These are phyloP conservation scores for Smittium culicis DNA, from an alignment of 371 early-diverging fungal genomes.

Conservation along the genomic window DNA sequence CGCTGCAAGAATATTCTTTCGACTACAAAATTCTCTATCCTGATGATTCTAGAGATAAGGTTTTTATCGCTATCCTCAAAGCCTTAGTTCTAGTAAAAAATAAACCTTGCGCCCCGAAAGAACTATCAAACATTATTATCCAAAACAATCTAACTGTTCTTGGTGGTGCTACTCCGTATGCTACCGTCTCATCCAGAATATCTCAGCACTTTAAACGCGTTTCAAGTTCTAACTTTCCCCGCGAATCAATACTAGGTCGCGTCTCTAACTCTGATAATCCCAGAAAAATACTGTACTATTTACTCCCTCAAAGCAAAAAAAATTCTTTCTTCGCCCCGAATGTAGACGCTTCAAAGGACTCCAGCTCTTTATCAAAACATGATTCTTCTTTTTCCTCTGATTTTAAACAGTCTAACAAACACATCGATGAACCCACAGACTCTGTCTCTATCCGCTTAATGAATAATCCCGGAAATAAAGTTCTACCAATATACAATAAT, in stretches of 20 bases:
- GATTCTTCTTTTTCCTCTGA: not conserved
- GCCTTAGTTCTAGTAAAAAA: conserved; percentile 56
- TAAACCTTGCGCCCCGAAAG: conserved; percentile 64
- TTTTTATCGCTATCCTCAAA: conserved; percentile 64
- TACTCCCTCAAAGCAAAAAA: conserved; percentile 37
- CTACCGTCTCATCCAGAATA: conserved; percentile 72
- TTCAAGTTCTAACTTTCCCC: conserved; percentile 45
- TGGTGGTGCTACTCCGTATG: conserved; percentile 73
- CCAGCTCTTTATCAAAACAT: not conserved
- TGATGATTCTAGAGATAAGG: conserved; percentile 67
- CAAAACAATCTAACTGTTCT: conserved; percentile 55
- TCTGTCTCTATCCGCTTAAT: not conserved
- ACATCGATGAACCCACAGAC: not conserved
- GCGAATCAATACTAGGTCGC: conserved; percentile 52
- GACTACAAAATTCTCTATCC: conserved; percentile 35
- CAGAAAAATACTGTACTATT: conserved; percentile 61
- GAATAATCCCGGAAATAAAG: conserved; percentile 1
- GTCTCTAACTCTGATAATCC: conserved; percentile 57
- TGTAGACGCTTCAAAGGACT: not conserved
- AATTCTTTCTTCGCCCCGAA: conserved; percentile 6
- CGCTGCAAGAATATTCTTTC: not conserved
- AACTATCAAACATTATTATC: conserved; percentile 59
- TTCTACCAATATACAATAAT: not conserved
- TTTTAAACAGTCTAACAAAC: not conserved
- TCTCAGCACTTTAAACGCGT: conserved; percentile 72